These are phyloP conservation scores for Hyphodiscus sp. DNA, from an alignment of 2,329 filamentous ascomycete genomes.

Conservation along the genomic window DNA sequence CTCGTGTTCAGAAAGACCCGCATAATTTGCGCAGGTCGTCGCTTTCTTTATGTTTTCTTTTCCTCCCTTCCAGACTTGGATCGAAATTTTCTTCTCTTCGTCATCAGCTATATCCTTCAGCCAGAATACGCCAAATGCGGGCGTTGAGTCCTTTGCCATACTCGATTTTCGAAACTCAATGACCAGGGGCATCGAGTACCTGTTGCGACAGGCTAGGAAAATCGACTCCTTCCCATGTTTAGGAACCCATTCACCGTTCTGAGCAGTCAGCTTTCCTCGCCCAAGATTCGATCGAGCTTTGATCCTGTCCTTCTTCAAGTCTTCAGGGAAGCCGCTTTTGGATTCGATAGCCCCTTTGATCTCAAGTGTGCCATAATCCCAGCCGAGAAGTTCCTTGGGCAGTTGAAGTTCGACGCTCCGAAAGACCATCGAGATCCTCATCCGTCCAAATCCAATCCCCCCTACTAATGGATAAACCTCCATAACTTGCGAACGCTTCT, in stretches of 20 bases:
- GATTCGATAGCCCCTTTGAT: slow-evolving; percentile 46
- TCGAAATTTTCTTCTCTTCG: slow-evolving; percentile 49
- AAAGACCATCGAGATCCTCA: slow-evolving; percentile 66
- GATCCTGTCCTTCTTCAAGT: slow-evolving; percentile 43
- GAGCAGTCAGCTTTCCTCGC: slow-evolving; percentile 47
- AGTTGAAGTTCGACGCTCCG: slow-evolving; percentile 59
- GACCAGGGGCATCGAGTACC: slow-evolving; percentile 51
- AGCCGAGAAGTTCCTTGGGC: slow-evolving; percentile 53
- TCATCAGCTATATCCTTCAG: slow-evolving; percentile 64
- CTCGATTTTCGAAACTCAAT: slow-evolving; percentile 54
- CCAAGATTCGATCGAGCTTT: slow-evolving; percentile 49
- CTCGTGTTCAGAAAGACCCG: slow-evolving; percentile 42
- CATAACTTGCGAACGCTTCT: slow-evolving; percentile 57
- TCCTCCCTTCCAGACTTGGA: slow-evolving; percentile 59
- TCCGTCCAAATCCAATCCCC: slow-evolving; percentile 65
- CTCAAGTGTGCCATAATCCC: slow-evolving; percentile 67
- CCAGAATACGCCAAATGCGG: slow-evolving; percentile 61
- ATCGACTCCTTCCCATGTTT: slow-evolving; percentile 40
- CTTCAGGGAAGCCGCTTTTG: slow-evolving; percentile 38
- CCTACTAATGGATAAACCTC: slow-evolving; percentile 61
- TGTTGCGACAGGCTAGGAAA: slow-evolving; percentile 49
- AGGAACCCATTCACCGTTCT: slow-evolving; percentile 45
- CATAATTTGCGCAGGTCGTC: slow-evolving; percentile 34
- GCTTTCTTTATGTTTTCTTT: slow-evolving; percentile 46
- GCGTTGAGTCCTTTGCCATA: slow-evolving; percentile 45